phyloP scores from a whole-genome alignment of 352 stramenopile genomes.

The Pythium rishiriense region DNA sequence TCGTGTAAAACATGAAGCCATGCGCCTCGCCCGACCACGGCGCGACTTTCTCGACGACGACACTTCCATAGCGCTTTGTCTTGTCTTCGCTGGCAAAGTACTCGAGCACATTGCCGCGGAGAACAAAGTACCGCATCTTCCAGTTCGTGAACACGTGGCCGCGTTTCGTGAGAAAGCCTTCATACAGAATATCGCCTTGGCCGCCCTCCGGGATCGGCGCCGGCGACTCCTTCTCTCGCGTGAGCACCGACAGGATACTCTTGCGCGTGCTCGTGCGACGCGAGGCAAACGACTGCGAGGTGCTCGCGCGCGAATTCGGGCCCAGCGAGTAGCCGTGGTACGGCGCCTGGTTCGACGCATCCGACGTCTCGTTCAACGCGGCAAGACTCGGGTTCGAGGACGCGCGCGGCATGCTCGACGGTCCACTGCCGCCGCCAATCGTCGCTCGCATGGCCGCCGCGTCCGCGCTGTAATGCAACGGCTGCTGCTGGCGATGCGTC shows the following conservation, averaged over 20 bases:
- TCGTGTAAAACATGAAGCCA: constrained; percentile 91
- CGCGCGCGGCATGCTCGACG: constrained; percentile 44
- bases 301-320: constrained; percentile 42
- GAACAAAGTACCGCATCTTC: constrained; percentile 90
- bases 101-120: constrained; percentile 79
- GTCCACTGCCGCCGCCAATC: constrained; percentile 15
- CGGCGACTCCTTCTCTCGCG: constrained; percentile 67
- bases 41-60: constrained; percentile 85
- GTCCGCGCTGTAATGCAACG: constrained; percentile 5
- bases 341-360: constrained; percentile 30
- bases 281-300: constrained; percentile 34
- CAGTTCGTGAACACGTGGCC: constrained; percentile 90
- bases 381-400: constrained; percentile 71
- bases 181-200: constrained; percentile 61
- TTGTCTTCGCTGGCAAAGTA: constrained; percentile 88
- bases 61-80: constrained; percentile 81
- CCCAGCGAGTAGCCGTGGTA: constrained; percentile 74
- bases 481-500: constrained; percentile 6
- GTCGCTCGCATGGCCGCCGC: constrained; percentile 7
- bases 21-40: constrained; percentile 84
- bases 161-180: constrained; percentile 86
- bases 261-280: constrained; percentile 63
- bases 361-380: constrained; percentile 36
- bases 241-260: constrained; percentile 79
- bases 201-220: constrained; percentile 52